Evolutionary conservation across 1,139 yeast species (phyloP).

Genomic region (Suhomyces bolitotheri): DNA sequence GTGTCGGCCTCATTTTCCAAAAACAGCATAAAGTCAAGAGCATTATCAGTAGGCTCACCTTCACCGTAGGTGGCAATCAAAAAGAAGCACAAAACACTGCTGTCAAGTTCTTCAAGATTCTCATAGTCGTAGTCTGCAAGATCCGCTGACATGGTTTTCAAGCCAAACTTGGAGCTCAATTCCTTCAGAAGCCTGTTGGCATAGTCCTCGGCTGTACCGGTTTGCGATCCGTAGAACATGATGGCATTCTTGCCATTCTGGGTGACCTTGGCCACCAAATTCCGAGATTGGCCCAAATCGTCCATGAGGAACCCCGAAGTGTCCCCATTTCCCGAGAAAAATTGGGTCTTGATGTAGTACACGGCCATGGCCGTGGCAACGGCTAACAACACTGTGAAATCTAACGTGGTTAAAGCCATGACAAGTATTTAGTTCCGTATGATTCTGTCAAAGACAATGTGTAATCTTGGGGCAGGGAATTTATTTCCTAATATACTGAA

Average conservation of each 20-base stretch:
- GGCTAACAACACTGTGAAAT: constrained; percentile 65
- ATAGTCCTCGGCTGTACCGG: constrained; percentile 99
- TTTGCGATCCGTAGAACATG: constrained; percentile 93
- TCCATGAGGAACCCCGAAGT: constrained; percentile 42
- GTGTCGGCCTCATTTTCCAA: constrained; percentile 60
- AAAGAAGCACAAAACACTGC: constrained; percentile 61
- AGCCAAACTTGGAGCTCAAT: constrained; percentile 75
- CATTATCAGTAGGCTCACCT: constrained; percentile 97
- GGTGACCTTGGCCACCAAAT: constrained; percentile 63
- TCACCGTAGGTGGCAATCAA: constrained; percentile 95
- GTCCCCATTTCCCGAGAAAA: constrained; percentile 45
- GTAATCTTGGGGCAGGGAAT: too few relatives aligned
- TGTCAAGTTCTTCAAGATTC: constrained; percentile 55
- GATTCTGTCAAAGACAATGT: too few relatives aligned
- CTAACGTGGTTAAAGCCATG: constrained; percentile 66
- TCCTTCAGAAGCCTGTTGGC: constrained; percentile 90
- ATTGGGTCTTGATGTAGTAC: constrained; percentile 64
- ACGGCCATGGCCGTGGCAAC: constrained; percentile 63
- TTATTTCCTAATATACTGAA: too few relatives aligned
- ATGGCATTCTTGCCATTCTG: constrained; percentile 71
- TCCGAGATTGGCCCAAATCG: constrained; percentile 49
- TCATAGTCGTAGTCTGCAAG: constrained; percentile 87
- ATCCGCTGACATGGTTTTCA: constrained; percentile 85
- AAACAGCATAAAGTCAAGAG: constrained; percentile 68
- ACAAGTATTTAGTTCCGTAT: too few relatives aligned